Conservation (phyloP, 805 yeast genomes). For the Saccharomycopsis sp. region DNA sequence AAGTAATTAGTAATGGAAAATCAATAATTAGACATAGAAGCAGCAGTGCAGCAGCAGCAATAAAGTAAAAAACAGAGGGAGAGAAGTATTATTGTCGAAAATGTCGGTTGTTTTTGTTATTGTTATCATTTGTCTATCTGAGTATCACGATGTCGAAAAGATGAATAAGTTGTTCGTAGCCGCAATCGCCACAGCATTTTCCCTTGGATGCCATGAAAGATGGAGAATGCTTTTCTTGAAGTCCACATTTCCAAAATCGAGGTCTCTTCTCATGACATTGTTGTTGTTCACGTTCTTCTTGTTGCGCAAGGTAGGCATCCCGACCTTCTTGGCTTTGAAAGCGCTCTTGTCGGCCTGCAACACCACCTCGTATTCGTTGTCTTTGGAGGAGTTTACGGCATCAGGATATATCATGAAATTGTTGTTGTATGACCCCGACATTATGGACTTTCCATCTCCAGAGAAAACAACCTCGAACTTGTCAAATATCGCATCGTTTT, state of each 20-base stretch:
- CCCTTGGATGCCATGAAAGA: conserved; percentile 97
- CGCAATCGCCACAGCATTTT: conserved; percentile 94
- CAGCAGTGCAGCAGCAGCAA: background rate
- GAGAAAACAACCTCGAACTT: conserved; percentile 94
- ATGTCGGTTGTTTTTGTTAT: background rate
- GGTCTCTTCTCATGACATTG: conserved; percentile 28
- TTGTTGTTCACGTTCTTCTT: conserved; percentile 28
- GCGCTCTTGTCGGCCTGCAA: conserved; percentile 98
- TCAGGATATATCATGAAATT: conserved; percentile 96
- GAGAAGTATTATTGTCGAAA: background rate
- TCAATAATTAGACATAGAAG: background rate
- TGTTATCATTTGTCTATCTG: too few species aligned
- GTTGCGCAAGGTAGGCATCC: conserved; percentile 38
- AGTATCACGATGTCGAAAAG: conserved; percentile 52
- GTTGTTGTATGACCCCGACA: conserved; percentile 97
- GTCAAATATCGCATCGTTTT: conserved; percentile 96
- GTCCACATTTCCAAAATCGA: conserved; percentile 53
- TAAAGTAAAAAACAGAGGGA: background rate
- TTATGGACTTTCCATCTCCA: conserved; percentile 85
- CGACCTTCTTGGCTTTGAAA: conserved; percentile 70
- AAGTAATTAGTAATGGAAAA: background rate
- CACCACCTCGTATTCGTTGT: conserved; percentile 53
- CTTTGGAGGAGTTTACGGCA: conserved; percentile 39
- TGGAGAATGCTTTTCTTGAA: conserved; percentile 92
- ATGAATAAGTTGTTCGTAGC: conserved; percentile 93